These are phyloP conservation scores for Exophiala sideris DNA, from an alignment of 2,329 filamentous ascomycete genomes.

Conservation along the genomic window DNA sequence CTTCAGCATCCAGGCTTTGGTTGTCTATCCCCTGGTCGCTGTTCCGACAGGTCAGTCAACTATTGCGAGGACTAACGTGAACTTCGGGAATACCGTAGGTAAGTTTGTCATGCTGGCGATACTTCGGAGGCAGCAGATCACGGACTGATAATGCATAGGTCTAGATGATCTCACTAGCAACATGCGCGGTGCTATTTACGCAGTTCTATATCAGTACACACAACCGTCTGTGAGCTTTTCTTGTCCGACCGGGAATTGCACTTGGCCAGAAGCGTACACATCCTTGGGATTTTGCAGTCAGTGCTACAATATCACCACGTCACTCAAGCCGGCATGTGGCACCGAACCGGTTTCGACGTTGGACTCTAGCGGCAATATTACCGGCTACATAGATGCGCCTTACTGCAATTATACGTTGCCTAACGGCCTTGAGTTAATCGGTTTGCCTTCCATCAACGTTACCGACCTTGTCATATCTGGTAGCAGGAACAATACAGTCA, in stretches of 20 bases:
- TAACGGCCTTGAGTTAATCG: constrained; percentile 1
- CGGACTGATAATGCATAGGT: background rate
- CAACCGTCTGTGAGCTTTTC: constrained; percentile 1
- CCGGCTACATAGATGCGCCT: background rate
- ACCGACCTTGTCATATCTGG: background rate
- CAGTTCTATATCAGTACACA: constrained; percentile 5
- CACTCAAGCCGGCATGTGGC: background rate
- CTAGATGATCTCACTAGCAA: background rate
- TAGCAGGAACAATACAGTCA: background rate
- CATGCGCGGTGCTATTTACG: constrained; percentile 3
- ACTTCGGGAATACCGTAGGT: background rate
- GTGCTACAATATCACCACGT: constrained; percentile 5
- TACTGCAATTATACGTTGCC: constrained; percentile 11
- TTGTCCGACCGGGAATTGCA: constrained; percentile 14
- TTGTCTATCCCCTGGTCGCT: constrained; percentile 3
- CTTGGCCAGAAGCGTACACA: constrained; percentile 8
- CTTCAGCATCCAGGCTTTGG: constrained; percentile 9
- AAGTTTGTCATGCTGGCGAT: background rate
- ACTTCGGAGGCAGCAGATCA: background rate
- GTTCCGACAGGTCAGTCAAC: background rate
- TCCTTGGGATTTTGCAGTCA: constrained; percentile 4
- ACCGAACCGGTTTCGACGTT: background rate
- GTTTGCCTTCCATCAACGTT: background rate
- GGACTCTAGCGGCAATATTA: background rate
- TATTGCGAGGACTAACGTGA: background rate